Base-by-base conservation (phyloP, 306 rosid genomes). In the Rosa rugosa region DNA sequence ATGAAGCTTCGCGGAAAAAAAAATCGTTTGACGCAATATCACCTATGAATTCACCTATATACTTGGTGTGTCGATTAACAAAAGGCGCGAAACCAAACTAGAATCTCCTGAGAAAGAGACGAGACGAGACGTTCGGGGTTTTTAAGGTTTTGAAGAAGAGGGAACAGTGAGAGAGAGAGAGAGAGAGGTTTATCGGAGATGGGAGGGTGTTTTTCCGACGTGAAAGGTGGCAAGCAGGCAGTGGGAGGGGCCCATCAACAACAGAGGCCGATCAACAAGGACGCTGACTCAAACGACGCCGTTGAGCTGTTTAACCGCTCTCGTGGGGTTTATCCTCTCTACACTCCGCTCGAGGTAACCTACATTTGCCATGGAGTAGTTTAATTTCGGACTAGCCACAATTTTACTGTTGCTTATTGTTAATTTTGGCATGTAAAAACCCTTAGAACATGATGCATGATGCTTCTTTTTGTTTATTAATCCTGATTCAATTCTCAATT, bases 121-220 rank as follows among this genome's bases (percentile, higher is more conserved):
- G 34, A 42, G 45, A 42, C 1, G 8, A 41, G 46, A 42, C 46
- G 46, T 42, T 42, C 1, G 46, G 11, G 46, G 9, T 42, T 42
- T 42, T 14, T 17, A 71, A 62, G 75, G 75, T 20, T 73, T 38
- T n/a, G 16, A 13, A 34, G 69, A 10, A 13, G 36, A 23, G 6
- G 27, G 7, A 60, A 1, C 31, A 27, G 31, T 8, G 59, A 23
- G 41, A 14, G 40, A 45, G 13, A 64, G 10, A 65, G 59, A 23
- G 38, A 5, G 71, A 17, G 9, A 8, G 50, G 50, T 45, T 45
- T 9, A 45, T 45, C 13, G 41, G 65, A 11, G 72, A 89, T 93
- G 94, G 97, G 97, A 53, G 85, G 86, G 5, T 93, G 97, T 44
- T 80, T 79, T n/a, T 91, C 98, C 1, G 98, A 93, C 60, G 36